Base-by-base conservation (phyloP, 2,329 filamentous ascomycete species). In the Monilinia vaccinii-corymbosi region DNA sequence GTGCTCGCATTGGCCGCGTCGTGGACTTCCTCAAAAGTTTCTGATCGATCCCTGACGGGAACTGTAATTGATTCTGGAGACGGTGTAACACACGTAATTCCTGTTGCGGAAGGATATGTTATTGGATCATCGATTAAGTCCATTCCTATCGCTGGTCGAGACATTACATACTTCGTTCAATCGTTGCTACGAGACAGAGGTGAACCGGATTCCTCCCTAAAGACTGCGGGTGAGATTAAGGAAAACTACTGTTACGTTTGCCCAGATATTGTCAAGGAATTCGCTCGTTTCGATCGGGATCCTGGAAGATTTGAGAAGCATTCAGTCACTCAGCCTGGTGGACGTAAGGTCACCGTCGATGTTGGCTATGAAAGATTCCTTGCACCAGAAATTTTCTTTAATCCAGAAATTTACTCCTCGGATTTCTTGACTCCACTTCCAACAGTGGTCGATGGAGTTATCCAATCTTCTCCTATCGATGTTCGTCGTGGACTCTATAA, bases 51-150 rank as follows among this genome's bases (percentile, higher is more conserved):
- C 47, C 79, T 99, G 63, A 99, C 94, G 0, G 94, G 94, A 72
- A 99, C 94, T 5, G 94, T 99, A 67, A 97, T 99, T 71, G 94
- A 99, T 74, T 97, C 94, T 3, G 94, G 94, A 77, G 94, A 99
- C 69, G 94, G 94, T 83, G 94, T 99, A 50, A 99, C 94, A 40
- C 94, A 99, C 79, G 94, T 99, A 69, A 99, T 99, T 68, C 94
- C 94, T 46, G 94, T 99, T 51, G 94, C 94, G 23, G 94, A 99
- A 77, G 94, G 94, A 64, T 99, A 99, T 75, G 94, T 99, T 67
- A 99, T 99, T 73, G 94, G 93, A 47, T 97, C 93, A 32, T 97
- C 93, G 23, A 99, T 99, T 79, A 99, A 99, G 79, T 97, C 92
- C 63, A 96, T 99, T 68, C 94, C 95, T 8, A 96, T 99, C 70